These are phyloP conservation scores for Xylaria sp. DNA, from an alignment of 2,329 filamentous ascomycete species.

Conservation along the genomic window DNA sequence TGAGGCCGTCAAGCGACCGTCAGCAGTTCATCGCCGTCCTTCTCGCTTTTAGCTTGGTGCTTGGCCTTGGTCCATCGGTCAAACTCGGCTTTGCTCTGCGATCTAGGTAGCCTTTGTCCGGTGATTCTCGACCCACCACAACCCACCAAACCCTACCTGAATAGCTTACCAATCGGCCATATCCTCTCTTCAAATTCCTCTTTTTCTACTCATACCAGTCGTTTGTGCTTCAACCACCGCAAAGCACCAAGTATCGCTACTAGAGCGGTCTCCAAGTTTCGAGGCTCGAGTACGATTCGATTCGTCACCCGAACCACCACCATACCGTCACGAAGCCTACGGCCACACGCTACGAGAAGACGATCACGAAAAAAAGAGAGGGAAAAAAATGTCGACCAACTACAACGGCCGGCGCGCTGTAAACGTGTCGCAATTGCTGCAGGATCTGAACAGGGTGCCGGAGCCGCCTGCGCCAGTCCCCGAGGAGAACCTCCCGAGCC, in stretches of 20 bases:
- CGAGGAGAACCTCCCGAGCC: slow-evolving; percentile 60
- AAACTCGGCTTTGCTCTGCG: slow-evolving; percentile 22
- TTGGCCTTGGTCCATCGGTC: slow-evolving; percentile 17
- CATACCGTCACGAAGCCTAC: background rate
- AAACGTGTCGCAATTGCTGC: slow-evolving; percentile 88
- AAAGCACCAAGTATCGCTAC: background rate
- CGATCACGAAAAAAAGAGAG: background rate
- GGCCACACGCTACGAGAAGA: background rate
- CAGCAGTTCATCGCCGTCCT: slow-evolving; percentile 16
- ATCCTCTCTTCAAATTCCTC: background rate
- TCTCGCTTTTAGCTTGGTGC: background rate
- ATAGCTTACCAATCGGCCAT: slow-evolving; percentile 5
- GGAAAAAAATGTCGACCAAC: slow-evolving; percentile 27
- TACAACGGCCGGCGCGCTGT: slow-evolving; percentile 74
- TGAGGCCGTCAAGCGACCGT: slow-evolving; percentile 21
- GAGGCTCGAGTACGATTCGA: slow-evolving; percentile 4
- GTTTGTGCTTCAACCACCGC: background rate
- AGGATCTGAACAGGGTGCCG: slow-evolving; percentile 77
- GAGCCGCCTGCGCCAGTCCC: slow-evolving; percentile 55
- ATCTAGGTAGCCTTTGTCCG: slow-evolving; percentile 20
- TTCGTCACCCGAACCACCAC: background rate
- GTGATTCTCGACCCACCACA: slow-evolving; percentile 18
- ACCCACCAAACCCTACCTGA: slow-evolving; percentile 7
- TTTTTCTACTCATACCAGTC: background rate
- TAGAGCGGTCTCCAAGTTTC: background rate